phyloP scores from a whole-genome alignment of 2,329 filamentous ascomycete species.

The Paramyrothecium sp. region DNA sequence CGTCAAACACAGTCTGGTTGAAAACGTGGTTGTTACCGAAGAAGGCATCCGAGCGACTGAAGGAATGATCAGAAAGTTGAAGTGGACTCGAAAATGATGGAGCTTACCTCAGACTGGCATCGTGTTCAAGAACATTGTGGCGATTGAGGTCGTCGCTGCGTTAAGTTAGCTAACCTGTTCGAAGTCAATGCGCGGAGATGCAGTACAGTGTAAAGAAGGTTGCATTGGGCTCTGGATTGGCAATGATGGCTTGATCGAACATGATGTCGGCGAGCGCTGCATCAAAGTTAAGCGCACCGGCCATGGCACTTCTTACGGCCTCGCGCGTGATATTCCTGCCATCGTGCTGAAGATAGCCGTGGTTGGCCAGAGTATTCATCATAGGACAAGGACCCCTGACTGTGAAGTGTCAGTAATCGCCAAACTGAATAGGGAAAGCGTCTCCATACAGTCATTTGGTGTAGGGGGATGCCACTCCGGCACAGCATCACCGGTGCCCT shows the following conservation, averaged over 20 bases:
- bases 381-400: slow-evolving; percentile 46
- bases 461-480: background rate
- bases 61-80: background rate
- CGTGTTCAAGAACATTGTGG: slow-evolving; percentile 49
- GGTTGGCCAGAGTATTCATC: slow-evolving; percentile 34
- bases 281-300: slow-evolving; percentile 41
- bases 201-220: slow-evolving; percentile 36
- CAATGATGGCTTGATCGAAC: slow-evolving; percentile 38
- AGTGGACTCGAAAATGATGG: too few relatives aligned
- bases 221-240: slow-evolving; percentile 42
- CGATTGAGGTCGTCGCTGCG: slow-evolving; percentile 38
- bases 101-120: slow-evolving; percentile 45
- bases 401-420: slow-evolving; percentile 8
- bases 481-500: background rate
- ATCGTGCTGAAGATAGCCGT: slow-evolving; percentile 39
- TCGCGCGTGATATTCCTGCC: slow-evolving; percentile 39
- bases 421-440: background rate
- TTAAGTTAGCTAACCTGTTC: background rate
- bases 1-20: slow-evolving; percentile 49
- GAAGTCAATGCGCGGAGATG: background rate
- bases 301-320: slow-evolving; percentile 35
- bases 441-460: background rate
- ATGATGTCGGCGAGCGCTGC: slow-evolving; percentile 34
- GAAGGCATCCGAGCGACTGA: slow-evolving; percentile 44
- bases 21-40: slow-evolving; percentile 52